Evolutionary conservation across 352 stramenopile genomes (phyloP).

Genomic region (Globisporangium nunn): DNA sequence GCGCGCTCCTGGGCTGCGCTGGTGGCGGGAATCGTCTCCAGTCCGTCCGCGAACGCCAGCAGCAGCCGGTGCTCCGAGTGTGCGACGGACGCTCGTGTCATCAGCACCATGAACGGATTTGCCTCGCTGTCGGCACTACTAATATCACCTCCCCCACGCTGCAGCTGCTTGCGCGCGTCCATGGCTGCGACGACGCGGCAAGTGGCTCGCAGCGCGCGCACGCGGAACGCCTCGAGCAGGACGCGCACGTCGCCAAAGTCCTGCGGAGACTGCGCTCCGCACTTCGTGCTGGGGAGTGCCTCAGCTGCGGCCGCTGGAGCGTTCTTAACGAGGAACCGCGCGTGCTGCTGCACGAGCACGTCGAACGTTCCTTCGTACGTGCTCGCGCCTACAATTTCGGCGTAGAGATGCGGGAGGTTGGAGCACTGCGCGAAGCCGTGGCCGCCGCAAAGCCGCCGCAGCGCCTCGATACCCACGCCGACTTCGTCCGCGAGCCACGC

Average conservation of each 20-base stretch:
- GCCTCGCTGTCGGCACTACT: constrained; percentile 6
- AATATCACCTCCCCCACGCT: too few relatives aligned
- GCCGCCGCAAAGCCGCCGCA: constrained; percentile 21
- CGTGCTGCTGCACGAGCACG: constrained; percentile 63
- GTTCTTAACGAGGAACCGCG: constrained; percentile 47
- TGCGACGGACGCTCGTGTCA: constrained; percentile 27
- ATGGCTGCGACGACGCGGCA: constrained; percentile 9
- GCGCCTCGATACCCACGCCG: constrained; percentile 25
- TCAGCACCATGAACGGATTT: constrained; percentile 32
- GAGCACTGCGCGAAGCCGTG: constrained; percentile 14
- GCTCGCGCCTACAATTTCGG: constrained; percentile 30
- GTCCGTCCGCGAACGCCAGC: constrained; percentile 13
- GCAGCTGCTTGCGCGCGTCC: background rate
- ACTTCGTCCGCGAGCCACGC: constrained; percentile 30
- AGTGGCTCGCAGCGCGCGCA: constrained; percentile 16
- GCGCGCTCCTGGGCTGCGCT: background rate
- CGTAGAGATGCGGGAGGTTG: constrained; percentile 20
- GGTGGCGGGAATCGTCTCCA: background rate
- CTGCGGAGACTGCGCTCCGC: constrained; percentile 8
- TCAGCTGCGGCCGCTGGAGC: constrained; percentile 7
- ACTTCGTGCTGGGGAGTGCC: constrained; percentile 1
- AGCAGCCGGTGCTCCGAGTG: constrained; percentile 26
- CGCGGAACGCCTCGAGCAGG: constrained; percentile 22
- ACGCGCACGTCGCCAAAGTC: constrained; percentile 21
- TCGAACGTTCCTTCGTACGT: constrained; percentile 72